Evolutionary conservation across 192 early-diverging fungal species (phyloP).

Genomic region (Glomus cerebriforme): DNA sequence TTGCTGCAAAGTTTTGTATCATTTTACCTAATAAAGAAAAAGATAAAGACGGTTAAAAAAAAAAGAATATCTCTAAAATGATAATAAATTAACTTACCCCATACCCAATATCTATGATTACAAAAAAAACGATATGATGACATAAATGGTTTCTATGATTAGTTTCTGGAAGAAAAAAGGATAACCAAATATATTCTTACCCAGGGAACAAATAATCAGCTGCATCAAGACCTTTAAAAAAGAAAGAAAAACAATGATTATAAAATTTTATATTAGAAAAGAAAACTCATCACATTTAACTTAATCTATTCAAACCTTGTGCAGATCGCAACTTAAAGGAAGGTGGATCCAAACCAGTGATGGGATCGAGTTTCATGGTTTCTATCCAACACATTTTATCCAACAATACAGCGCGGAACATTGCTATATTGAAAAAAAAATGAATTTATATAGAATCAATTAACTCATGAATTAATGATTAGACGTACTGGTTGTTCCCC

Average conservation of each 20-base stretch:
- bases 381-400: slow-evolving; percentile 87
- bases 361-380: slow-evolving; percentile 80
- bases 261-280: not conserved
- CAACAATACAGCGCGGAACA: slow-evolving; percentile 82
- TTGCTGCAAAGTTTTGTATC: slow-evolving; percentile 79
- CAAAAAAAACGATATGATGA: not conserved
- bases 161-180: not conserved
- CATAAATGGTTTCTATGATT: not conserved
- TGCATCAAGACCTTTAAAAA: slow-evolving; percentile 69
- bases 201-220: slow-evolving; percentile 90
- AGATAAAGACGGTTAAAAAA: not conserved
- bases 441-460: not conserved
- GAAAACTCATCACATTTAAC: not conserved
- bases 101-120: slow-evolving; percentile 76
- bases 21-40: slow-evolving; percentile 37
- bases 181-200: slow-evolving; percentile 40
- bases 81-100: slow-evolving; percentile 52
- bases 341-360: slow-evolving; percentile 83
- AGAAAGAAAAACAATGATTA: not conserved
- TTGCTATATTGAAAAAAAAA: slow-evolving; percentile 46
- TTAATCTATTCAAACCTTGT: slow-evolving; percentile 44
- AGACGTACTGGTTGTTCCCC: slow-evolving; percentile 70
- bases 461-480: not conserved
- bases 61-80: not conserved
- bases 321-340: slow-evolving; percentile 83